Base-by-base conservation (phyloP, 495 filamentous ascomycete species). In the Penicilliopsis zonata region DNA sequence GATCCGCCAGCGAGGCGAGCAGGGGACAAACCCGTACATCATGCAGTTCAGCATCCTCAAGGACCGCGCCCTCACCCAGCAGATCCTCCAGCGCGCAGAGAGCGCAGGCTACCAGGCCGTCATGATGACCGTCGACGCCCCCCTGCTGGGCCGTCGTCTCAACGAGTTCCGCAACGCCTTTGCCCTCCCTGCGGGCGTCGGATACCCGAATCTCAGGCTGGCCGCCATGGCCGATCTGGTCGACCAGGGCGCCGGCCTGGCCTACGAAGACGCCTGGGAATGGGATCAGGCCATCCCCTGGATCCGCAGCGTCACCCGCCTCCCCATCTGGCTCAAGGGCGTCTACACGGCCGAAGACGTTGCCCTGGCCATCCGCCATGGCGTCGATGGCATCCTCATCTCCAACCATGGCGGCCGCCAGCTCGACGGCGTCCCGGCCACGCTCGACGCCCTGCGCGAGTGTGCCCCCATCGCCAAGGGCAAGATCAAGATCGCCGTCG, bases 361-460 rank as follows among this genome's bases (percentile, higher is more conserved):
- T 18, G 52, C 90, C 38, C 67, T 67, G 16, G 86, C 88, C 14
- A 67, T 85, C 43, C 76, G 87, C 38, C 47, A 55, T 30, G 82
- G 81, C 29, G 74, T 90, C 9, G 78, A 90, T 44, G 87, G 85
- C 36, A 78, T 95, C 18, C 79, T 95, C 12, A 68, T 95, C 18
- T 90, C 82, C 18, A 95, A 94, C 60, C 87, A 95, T 59, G 87
- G 88, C 22, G 87, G 87, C 5, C 69, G 87, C 9, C 87, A 95
- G 59, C 80, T 95, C 24, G 87, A 95, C 40, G 86, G 85, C 40
- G 74, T 83, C 2, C 74, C 82, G 9, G 82, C 82, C 0, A 84
- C 74, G 3, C 70, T 95, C 40, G 88, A 96, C 49, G 66, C 90
- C 0, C 70, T 96, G 3, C 78, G 82, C 5, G 85, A 87, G 57